Conservation (phyloP, 371 early-diverging fungal genomes). For the Mortierella sp. region DNA sequence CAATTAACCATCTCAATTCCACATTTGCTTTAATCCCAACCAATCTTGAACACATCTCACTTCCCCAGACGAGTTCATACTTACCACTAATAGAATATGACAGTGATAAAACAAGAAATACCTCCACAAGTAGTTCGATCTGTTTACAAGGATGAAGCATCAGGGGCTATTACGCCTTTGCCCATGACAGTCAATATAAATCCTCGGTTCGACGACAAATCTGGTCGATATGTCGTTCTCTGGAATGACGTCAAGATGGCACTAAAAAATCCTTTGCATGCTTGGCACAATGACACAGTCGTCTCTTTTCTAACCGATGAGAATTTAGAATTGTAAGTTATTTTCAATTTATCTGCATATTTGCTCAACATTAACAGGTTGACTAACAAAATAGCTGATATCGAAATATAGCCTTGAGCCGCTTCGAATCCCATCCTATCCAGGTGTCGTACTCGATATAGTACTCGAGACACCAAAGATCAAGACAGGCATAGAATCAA, state of each 20-base stretch:
- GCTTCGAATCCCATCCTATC: background rate
- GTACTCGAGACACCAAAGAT: background rate
- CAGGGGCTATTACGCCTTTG: background rate
- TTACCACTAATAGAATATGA: no score
- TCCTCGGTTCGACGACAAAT: background rate
- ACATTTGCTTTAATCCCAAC: no score
- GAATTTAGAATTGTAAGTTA: constrained; percentile 6
- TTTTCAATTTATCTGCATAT: background rate
- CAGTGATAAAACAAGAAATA: no score
- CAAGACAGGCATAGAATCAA: no score
- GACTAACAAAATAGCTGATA: background rate
- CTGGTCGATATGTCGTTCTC: background rate
- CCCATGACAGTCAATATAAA: background rate
- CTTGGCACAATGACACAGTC: background rate
- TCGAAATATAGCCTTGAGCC: constrained; percentile 10
- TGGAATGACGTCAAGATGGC: constrained; percentile 2
- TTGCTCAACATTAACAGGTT: background rate
- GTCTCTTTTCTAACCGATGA: background rate
- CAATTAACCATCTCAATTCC: no score
- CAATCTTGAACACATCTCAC: no score
- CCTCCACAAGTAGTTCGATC: background rate
- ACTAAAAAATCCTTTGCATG: background rate
- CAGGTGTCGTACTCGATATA: constrained; percentile 2
- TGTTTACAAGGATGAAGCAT: background rate
- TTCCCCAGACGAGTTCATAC: no score